Percentiles rank a stretch among this genome's conserved stretches.
Evolutionary conservation across 1,284 basidiomycete species (phyloP).

Genomic region (Ustilago vetiveriae): DNA sequence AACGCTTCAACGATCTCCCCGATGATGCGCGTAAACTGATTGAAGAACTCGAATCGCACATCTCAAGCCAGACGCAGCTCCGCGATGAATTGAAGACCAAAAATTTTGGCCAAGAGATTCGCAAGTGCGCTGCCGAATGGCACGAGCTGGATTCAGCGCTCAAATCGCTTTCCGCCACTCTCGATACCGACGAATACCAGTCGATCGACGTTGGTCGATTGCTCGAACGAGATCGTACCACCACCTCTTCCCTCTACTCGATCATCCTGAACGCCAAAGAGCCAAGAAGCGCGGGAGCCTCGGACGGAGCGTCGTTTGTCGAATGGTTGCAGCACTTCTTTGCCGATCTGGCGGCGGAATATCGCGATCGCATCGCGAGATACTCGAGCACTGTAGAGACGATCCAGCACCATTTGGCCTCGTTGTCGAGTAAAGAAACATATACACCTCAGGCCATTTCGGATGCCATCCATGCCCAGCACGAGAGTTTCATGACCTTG

Average conservation of each 20-base stretch:
- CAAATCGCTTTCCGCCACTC: slow-evolving; percentile 49
- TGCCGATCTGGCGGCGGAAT: slow-evolving; percentile 46
- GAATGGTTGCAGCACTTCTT: slow-evolving; percentile 61
- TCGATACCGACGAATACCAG: slow-evolving; percentile 51
- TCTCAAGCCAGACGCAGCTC: slow-evolving; percentile 47
- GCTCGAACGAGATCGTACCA: slow-evolving; percentile 58
- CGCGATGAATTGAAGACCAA: slow-evolving; percentile 54
- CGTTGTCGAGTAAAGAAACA: slow-evolving; percentile 45
- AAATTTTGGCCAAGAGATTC: slow-evolving; percentile 50
- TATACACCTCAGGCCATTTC: slow-evolving; percentile 60
- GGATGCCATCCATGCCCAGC: slow-evolving; percentile 61
- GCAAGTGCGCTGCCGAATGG: slow-evolving; percentile 51
- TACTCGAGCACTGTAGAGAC: slow-evolving; percentile 63
- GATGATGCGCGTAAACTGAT: slow-evolving; percentile 58
- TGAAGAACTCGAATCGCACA: slow-evolving; percentile 61
- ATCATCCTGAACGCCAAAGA: slow-evolving; percentile 55
- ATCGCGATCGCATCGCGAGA: slow-evolving; percentile 52
- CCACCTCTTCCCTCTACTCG: slow-evolving; percentile 55
- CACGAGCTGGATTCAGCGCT: slow-evolving; percentile 56
- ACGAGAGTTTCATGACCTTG: slow-evolving; percentile 62
- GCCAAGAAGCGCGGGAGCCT: slow-evolving; percentile 8
- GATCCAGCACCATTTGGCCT: slow-evolving; percentile 57
- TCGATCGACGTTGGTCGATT: slow-evolving; percentile 30
- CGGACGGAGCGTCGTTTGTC: slow-evolving; percentile 50
- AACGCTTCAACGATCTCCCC: slow-evolving; percentile 64